Conservation (phyloP, 306 rosid species). For the Prunus mume region DNA sequence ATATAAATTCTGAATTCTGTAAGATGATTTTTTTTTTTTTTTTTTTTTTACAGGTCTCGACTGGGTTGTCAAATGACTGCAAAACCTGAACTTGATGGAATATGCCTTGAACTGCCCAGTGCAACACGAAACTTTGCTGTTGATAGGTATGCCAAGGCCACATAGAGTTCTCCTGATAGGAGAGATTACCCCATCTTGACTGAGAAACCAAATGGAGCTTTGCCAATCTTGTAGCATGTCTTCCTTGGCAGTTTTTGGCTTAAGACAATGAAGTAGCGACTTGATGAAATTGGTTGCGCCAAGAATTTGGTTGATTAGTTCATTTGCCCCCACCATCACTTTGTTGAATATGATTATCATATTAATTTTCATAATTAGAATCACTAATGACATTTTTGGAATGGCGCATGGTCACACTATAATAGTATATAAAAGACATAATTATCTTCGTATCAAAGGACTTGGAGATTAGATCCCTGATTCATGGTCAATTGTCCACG, state of each 20-base stretch:
- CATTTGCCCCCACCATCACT: too few relatives aligned
- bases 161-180: slow-evolving; percentile 20
- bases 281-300: background rate
- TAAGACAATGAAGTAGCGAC: background rate
- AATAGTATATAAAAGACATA: too few relatives aligned
- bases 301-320: background rate
- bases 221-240: background rate
- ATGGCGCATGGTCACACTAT: too few relatives aligned
- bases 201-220: background rate
- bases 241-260: background rate
- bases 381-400: too few relatives aligned
- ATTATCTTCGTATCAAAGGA: too few relatives aligned
- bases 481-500: fast-evolving
- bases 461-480: too few relatives aligned
- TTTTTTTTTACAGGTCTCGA: slow-evolving; percentile 63
- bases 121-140: slow-evolving; percentile 87
- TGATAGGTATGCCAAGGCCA: slow-evolving; percentile 70
- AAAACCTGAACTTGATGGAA: slow-evolving; percentile 67
- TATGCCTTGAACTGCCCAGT: slow-evolving; percentile 73
- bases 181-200: background rate
- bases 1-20: background rate
- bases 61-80: slow-evolving; percentile 95
- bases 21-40: background rate
- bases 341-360: too few relatives aligned
- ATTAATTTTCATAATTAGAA: too few relatives aligned